Conservation (phyloP, 164 flowering plant species). For the Vitis cinerea region DNA sequence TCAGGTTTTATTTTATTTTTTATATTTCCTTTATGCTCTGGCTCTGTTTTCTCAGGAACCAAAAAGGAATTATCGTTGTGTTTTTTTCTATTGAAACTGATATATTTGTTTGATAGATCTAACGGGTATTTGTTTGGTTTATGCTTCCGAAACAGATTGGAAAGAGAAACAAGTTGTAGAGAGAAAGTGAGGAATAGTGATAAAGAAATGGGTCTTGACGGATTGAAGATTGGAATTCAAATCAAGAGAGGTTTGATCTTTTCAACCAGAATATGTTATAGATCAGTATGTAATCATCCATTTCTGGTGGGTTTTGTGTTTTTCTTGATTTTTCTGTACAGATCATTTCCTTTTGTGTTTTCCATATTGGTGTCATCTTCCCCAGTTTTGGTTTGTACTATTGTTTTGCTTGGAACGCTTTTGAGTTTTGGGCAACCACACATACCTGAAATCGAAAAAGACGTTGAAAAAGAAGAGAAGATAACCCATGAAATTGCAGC, state of each 20-base stretch:
- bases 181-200: not conserved
- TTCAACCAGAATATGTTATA: constrained; percentile 32
- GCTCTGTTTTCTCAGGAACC: too few species aligned
- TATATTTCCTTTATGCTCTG: too few species aligned
- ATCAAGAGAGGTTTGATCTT: constrained; percentile 33
- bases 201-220: constrained; percentile 32
- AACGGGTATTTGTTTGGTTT: not conserved
- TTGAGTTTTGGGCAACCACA: constrained; percentile 79
- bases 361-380: constrained; percentile 70
- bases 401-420: constrained; percentile 83
- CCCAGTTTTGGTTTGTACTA: constrained; percentile 86
- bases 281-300: constrained; percentile 55
- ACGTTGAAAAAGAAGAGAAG: constrained; percentile 28
- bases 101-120: constrained; percentile 12
- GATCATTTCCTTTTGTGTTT: constrained; percentile 66
- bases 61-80: too few species aligned
- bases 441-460: constrained; percentile 60
- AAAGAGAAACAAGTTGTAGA: not conserved
- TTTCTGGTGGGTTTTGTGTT: constrained; percentile 43
- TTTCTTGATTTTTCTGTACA: constrained; percentile 45
- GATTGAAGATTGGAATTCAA: constrained; percentile 28
- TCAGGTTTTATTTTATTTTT: too few species aligned
- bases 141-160: not conserved
- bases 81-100: not conserved
- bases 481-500: constrained; percentile 30